Base-by-base conservation (phyloP, 2,329 filamentous ascomycete species). In the Beauveria sp. region DNA sequence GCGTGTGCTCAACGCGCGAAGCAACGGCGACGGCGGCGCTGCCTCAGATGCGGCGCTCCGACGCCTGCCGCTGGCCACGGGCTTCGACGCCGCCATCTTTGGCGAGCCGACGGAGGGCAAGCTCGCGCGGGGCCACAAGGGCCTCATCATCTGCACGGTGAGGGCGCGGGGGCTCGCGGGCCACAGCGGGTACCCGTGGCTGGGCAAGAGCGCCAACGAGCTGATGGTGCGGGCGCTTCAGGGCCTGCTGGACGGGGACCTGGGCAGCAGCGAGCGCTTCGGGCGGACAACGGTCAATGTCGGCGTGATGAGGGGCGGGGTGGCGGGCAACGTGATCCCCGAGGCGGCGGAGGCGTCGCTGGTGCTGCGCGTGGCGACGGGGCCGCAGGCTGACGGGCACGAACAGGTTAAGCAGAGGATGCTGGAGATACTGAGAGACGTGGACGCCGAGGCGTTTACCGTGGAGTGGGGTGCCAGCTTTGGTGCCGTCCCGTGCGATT, bases 231-330 rank as follows among this genome's bases (percentile, higher is more conserved):
- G 85, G 12, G 88, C 85, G 0, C 73, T 96, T 28, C 76, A 80
- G 37, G 77, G 76, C 1, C 70, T 92, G 41, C 78, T 89, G 62
- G 76, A 83, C 40, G 74, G 89, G 2, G 83, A 89, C 37, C 73
- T 96, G 2, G 91, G 90, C 0, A 81, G 80, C 61, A 91, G 85
- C 65, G 81, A 88, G 51, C 84, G 87, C 66, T 92, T 88, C 67
- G 92, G 92, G 1, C 87, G 88, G 64, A 92, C 89, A 0, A 96
- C 92, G 0, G 77, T 96, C 68, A 96, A 96, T 66, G 81, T 96
- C 41, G 92, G 92, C 0, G 72, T 76, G 20, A 76, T 91, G n/a
- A 69, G 77, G 53, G 75, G 73, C 2, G 75, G 80, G 16, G 71
- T 87, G 44, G 68, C 73, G 20, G 34, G 34, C 34, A 37, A 37